These are phyloP conservation scores for Scleroderma bovista DNA, from an alignment of 768 basidiomycete species.

Conservation along the genomic window DNA sequence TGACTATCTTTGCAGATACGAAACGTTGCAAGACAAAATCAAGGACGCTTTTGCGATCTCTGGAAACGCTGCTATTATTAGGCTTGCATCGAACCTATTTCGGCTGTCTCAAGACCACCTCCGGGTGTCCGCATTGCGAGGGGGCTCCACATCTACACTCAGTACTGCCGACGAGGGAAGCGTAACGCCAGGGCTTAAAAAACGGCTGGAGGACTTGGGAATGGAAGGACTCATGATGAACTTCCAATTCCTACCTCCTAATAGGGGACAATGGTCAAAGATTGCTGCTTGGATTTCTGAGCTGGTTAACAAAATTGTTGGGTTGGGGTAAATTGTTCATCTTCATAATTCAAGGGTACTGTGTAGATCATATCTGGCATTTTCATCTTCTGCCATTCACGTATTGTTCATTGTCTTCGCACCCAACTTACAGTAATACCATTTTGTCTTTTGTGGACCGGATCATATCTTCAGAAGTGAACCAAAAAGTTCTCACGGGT, in stretches of 20 bases:
- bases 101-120: constrained; percentile 56
- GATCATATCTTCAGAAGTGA: too few species aligned
- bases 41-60: constrained; percentile 66
- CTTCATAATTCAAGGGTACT: not conserved
- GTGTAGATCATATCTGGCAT: constrained; percentile 10
- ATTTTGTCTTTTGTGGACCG: not conserved
- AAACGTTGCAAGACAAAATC: constrained; percentile 69
- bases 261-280: constrained; percentile 50
- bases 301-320: constrained; percentile 47
- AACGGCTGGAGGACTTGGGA: constrained; percentile 56
- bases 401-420: not conserved
- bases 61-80: constrained; percentile 65
- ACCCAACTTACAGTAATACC: not conserved
- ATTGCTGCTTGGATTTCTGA: constrained; percentile 75
- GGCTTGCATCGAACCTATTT: constrained; percentile 71
- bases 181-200: constrained; percentile 39
- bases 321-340: constrained; percentile 22
- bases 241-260: constrained; percentile 62
- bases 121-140: constrained; percentile 35
- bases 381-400: not conserved
- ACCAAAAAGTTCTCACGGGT: too few species aligned
- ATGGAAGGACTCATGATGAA: constrained; percentile 74
- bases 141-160: constrained; percentile 59
- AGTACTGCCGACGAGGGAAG: constrained; percentile 54
- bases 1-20: constrained; percentile 47